Evolutionary conservation across 2,329 filamentous ascomycete species (phyloP).

Genomic region (Venturia oleaginea): DNA sequence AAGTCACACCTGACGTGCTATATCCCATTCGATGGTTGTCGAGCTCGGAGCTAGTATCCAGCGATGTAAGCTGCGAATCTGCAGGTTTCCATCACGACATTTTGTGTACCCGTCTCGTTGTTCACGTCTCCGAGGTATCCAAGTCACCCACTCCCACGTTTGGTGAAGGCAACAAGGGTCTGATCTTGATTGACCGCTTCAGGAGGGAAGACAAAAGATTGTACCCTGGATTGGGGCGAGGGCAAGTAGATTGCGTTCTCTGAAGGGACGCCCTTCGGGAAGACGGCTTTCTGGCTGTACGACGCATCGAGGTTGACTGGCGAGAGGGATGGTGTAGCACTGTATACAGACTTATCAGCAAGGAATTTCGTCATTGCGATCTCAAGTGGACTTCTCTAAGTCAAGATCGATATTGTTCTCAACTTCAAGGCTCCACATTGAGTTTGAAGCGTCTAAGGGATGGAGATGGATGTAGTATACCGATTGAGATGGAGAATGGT

Average conservation of each 20-base stretch:
- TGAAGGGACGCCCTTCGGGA: not conserved
- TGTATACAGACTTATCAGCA: not conserved
- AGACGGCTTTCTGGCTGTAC: not conserved
- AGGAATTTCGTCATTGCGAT: not conserved
- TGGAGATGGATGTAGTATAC: not conserved
- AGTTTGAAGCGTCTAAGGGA: no score
- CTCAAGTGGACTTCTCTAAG: not conserved
- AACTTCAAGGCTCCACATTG: no score
- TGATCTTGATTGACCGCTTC: not conserved
- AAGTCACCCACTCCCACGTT: not conserved
- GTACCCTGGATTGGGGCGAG: not conserved
- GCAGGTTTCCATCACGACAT: slow-evolving; percentile 7
- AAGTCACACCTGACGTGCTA: no score
- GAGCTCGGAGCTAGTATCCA: no score
- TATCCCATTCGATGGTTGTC: no score
- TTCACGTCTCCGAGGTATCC: slow-evolving; percentile 12
- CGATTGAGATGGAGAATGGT: slow-evolving; percentile 4
- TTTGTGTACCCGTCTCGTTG: slow-evolving; percentile 10
- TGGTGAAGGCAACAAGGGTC: slow-evolving; percentile 7
- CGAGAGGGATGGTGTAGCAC: not conserved
- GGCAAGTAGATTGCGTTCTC: not conserved
- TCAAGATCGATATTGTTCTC: no score
- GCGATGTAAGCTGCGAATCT: not conserved
- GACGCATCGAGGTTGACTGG: not conserved
- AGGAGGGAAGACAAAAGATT: slow-evolving; percentile 4